Percentiles rank a stretch among this genome's conserved stretches.
These are phyloP conservation scores for Fusarium sororula DNA, from an alignment of 2,329 filamentous ascomycete species.

Conservation along the genomic window DNA sequence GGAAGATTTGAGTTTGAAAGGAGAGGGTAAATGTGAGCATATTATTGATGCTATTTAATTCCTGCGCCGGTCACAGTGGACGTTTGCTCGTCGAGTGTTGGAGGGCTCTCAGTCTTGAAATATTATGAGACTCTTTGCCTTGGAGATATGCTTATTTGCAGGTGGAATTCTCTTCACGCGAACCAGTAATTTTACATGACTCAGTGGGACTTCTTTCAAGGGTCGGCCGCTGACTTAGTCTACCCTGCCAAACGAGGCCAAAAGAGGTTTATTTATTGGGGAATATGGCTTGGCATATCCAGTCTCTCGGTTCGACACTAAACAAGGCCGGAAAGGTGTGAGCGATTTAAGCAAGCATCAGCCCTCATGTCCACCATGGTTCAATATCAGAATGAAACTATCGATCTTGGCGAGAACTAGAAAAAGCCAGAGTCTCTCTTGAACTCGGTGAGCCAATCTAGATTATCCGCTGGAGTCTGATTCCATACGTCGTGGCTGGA, in stretches of 20 bases:
- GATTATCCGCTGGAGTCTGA: constrained; percentile 15
- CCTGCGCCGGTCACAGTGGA: fast-evolving
- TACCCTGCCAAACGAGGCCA: not conserved
- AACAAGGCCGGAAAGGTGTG: not conserved
- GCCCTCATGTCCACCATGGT: not conserved
- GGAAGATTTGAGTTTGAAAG: not conserved
- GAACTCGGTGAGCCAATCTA: constrained; percentile 5
- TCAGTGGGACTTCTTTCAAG: not conserved
- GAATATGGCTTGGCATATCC: not conserved
- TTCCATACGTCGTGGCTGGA: constrained; percentile 13
- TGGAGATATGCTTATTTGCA: not conserved
- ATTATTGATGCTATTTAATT: not conserved
- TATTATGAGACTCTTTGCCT: too few relatives aligned
- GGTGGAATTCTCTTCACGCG: not conserved
- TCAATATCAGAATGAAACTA: not conserved
- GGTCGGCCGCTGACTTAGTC: not conserved
- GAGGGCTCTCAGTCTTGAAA: too few relatives aligned
- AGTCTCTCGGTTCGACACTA: not conserved
- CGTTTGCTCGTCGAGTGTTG: too few relatives aligned
- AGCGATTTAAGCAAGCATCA: not conserved
- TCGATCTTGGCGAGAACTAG: not conserved
- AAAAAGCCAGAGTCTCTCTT: constrained; percentile 5
- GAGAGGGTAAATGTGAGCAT: not conserved
- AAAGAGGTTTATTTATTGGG: not conserved
- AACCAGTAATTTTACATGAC: not conserved